Percentiles rank a stretch among this genome's conserved stretches.
Evolutionary conservation across 768 basidiomycete species (phyloP).

Genomic region (Trametes cubensis): DNA sequence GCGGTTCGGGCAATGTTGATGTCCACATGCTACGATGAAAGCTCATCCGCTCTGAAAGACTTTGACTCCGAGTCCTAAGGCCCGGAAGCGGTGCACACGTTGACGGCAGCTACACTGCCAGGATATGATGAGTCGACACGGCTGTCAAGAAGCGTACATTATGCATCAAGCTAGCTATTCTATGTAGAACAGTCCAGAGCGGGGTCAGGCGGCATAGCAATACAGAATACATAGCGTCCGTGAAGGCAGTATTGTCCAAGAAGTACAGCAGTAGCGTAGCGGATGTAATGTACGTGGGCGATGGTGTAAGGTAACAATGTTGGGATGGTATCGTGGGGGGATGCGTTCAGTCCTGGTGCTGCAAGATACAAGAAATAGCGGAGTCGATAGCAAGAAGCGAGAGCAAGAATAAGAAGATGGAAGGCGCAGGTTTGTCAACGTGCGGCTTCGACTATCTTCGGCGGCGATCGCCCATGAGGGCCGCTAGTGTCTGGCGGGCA

Average conservation of each 20-base stretch:
- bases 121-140: not conserved
- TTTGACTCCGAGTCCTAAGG: too few species aligned
- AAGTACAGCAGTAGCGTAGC: not conserved
- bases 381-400: slow-evolving; percentile 8
- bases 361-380: slow-evolving; percentile 2
- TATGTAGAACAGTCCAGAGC: not conserved
- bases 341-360: not conserved
- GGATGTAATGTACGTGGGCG: not conserved
- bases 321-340: not conserved
- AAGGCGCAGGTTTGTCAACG: not conserved
- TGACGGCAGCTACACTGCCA: too few species aligned
- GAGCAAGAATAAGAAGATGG: not conserved
- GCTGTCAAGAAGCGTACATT: slow-evolving; percentile 6
- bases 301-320: not conserved
- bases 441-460: slow-evolving; percentile 21
- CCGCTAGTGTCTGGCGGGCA: slow-evolving; percentile 28
- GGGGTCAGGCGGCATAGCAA: not conserved
- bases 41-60: too few species aligned
- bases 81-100: too few species aligned
- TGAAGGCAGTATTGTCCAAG: not conserved
- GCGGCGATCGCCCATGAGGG: slow-evolving; percentile 27
- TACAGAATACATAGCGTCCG: slow-evolving; percentile 7
- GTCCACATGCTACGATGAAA: too few species aligned
- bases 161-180: not conserved
- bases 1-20: too few species aligned